Conservation (phyloP, 768 basidiomycete species). For the Tulasnella sp. region DNA sequence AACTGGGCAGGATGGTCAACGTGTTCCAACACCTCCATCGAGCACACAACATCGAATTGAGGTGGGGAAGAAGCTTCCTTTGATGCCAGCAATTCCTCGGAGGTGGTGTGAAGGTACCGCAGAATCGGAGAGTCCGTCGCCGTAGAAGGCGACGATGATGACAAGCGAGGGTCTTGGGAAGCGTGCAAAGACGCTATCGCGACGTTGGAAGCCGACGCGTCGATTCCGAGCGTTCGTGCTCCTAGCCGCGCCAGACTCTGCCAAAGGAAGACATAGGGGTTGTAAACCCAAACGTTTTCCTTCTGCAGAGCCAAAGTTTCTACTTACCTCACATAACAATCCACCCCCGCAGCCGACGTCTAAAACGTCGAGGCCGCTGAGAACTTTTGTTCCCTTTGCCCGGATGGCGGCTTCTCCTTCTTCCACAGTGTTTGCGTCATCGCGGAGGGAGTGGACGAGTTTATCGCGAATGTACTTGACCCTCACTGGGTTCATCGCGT, state of each 20-base stretch:
- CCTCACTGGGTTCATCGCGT: slow-evolving; percentile 89
- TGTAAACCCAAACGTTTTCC: not conserved
- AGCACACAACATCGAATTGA: slow-evolving; percentile 84
- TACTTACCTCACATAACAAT: slow-evolving; percentile 73
- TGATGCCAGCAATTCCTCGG: slow-evolving; percentile 52
- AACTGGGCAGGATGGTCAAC: slow-evolving; percentile 86
- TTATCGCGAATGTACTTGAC: slow-evolving; percentile 74
- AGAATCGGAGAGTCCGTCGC: slow-evolving; percentile 27
- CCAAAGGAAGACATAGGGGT: not conserved
- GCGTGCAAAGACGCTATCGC: slow-evolving; percentile 76
- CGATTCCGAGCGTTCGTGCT: slow-evolving; percentile 73
- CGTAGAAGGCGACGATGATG: slow-evolving; percentile 21
- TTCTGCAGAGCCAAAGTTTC: not conserved
- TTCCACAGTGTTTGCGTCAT: slow-evolving; percentile 29
- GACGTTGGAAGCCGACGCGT: slow-evolving; percentile 82
- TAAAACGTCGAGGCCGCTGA: slow-evolving; percentile 59
- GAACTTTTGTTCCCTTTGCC: slow-evolving; percentile 24
- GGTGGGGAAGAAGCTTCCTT: slow-evolving; percentile 32
- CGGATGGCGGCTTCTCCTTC: slow-evolving; percentile 22
- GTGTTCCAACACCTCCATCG: slow-evolving; percentile 97
- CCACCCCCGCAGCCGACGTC: slow-evolving; percentile 97
- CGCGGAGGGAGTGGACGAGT: slow-evolving; percentile 46
- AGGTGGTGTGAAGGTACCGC: slow-evolving; percentile 58
- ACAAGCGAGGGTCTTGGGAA: slow-evolving; percentile 53
- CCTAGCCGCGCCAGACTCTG: slow-evolving; percentile 83